A percentile compares a stretch with the other conserved stretches of the same genome.
These are phyloP conservation scores for Pseudofabraea citricarpa DNA, from an alignment of 2,329 filamentous ascomycete species.

Conservation along the genomic window DNA sequence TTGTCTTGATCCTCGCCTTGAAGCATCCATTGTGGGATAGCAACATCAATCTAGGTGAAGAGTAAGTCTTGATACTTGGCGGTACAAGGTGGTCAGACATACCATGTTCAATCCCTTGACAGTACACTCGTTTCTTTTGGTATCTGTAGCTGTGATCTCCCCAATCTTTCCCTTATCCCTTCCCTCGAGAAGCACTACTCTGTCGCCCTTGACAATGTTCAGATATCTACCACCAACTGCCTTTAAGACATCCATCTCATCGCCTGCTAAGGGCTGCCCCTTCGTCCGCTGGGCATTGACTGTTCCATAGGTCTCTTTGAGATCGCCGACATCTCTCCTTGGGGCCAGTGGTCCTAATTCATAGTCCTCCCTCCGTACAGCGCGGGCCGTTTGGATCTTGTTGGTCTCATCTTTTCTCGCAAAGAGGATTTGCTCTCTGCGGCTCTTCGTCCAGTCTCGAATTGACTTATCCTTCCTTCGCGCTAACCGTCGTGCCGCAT, in stretches of 20 bases:
- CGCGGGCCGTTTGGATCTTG: constrained; percentile 42
- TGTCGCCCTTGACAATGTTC: constrained; percentile 64
- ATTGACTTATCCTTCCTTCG: constrained; percentile 29
- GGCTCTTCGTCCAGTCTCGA: constrained; percentile 17
- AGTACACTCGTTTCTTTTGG: constrained; percentile 50
- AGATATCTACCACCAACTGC: constrained; percentile 41
- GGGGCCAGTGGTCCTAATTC: constrained; percentile 73
- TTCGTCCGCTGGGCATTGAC: constrained; percentile 32
- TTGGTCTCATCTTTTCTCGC: constrained; percentile 24
- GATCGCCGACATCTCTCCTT: constrained; percentile 62
- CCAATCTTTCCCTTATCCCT: constrained; percentile 81
- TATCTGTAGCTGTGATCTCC: constrained; percentile 53
- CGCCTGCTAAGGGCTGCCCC: constrained; percentile 17
- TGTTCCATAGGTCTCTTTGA: constrained; percentile 54
- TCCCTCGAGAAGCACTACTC: constrained; percentile 77
- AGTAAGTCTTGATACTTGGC: constrained; percentile 1
- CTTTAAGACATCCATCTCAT: constrained; percentile 26
- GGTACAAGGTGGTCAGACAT: constrained; percentile 28
- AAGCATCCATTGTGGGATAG: constrained; percentile 35
- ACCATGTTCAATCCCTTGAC: constrained; percentile 63
- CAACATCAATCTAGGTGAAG: constrained; percentile 32
- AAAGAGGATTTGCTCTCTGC: constrained; percentile 9
- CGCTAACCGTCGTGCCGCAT: constrained; percentile 45
- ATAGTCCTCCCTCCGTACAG: constrained; percentile 69
- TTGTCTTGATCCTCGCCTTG: constrained; percentile 31